Evolutionary conservation across 129 eudicot genomes (phyloP).

Genomic region (Deinandra increscens): DNA sequence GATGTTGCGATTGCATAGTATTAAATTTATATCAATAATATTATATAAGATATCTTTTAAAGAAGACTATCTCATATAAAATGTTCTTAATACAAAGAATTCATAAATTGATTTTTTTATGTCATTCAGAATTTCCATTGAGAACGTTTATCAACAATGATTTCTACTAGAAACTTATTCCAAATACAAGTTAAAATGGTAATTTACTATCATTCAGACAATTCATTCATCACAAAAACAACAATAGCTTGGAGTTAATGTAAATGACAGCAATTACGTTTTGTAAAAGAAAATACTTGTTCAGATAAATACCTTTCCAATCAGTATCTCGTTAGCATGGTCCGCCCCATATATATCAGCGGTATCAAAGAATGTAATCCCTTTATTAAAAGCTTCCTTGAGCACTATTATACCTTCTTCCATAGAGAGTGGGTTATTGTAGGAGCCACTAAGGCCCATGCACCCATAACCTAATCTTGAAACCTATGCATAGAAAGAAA

Average conservation of each 20-base stretch:
- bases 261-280: not conserved
- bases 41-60: not conserved
- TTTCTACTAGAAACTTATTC: not conserved
- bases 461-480: constrained; percentile 81
- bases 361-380: constrained; percentile 73
- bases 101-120: not conserved
- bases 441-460: constrained; percentile 57
- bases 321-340: constrained; percentile 55
- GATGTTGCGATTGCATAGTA: not conserved
- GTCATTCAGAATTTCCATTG: not conserved
- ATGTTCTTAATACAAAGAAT: not conserved
- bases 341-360: constrained; percentile 56
- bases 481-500: constrained; percentile 35
- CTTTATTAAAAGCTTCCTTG: constrained; percentile 51
- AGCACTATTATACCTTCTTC: constrained; percentile 54
- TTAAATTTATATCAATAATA: not conserved
- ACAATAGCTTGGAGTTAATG: not conserved
- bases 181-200: not conserved
- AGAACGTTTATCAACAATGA: not conserved
- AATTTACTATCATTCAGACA: not conserved
- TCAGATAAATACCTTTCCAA: constrained; percentile 50
- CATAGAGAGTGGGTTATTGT: constrained; percentile 55
- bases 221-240: not conserved
- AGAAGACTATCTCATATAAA: not conserved
- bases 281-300: not conserved